Base-by-base conservation (phyloP, 768 basidiomycete genomes). In the Arthromyces matolae region DNA sequence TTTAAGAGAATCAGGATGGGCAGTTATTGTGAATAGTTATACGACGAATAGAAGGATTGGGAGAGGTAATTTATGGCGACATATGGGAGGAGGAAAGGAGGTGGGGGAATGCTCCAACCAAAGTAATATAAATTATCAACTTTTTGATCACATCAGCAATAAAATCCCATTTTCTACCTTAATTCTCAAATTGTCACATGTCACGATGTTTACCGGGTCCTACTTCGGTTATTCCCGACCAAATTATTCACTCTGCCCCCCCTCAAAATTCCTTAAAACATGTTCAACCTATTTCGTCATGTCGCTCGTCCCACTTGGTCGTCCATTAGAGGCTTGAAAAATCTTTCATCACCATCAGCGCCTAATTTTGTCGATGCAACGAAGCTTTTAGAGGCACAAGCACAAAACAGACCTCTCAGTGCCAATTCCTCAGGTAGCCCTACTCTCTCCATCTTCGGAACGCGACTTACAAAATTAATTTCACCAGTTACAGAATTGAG, bases 41-140 rank as follows among this genome's bases (percentile, higher is more conserved):
- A 42, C 46, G 12, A 27, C 14, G n/a, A n/a, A n/a, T n/a, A n/a
- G n/a, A n/a, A n/a, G n/a, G n/a, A n/a, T n/a, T n/a, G n/a, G n/a
- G n/a, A n/a, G n/a, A n/a, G n/a, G n/a, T n/a, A n/a, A n/a, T n/a
- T n/a, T n/a, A n/a, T n/a, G n/a, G n/a, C n/a, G n/a, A n/a, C n/a
- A n/a, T n/a, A n/a, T n/a, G n/a, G n/a, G n/a, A n/a, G n/a, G 46
- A 48, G 44, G 48, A 51, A 56, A 49, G 62, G 61, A 60, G 52
- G 50, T 56, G 64, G 54, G 60, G 53, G 54, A 28, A 43, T 45
- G 27, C n/a, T n/a, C n/a, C n/a, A n/a, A 23, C 19, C 37, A 45
- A 28, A 41, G 28, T 58, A 45, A 47, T 46, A 42, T 52, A 53
- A 42, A 45, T 33, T 37, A 27, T 34, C 42, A 13, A 35, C 36